phyloP scores from a whole-genome alignment of 176 grass and related monocot species.

The Zoysia japonica region DNA sequence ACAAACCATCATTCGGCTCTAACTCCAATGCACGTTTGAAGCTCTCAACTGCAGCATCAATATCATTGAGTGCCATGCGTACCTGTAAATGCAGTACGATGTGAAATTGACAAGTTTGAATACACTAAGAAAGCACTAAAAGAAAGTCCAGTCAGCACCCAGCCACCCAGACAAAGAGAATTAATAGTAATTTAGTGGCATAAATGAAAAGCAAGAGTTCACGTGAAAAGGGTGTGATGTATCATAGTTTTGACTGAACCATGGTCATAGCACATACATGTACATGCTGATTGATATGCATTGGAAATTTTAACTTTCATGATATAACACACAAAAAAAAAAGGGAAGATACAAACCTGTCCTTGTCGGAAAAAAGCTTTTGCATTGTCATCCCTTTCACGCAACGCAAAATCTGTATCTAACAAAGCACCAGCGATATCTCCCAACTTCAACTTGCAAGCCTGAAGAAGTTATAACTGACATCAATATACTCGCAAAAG shows the following conservation, averaged over 20 bases:
- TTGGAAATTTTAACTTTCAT: not conserved
- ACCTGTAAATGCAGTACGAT: constrained; percentile 54
- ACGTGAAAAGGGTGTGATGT: too few relatives aligned
- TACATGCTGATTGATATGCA: not conserved
- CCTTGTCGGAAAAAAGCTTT: constrained; percentile 96
- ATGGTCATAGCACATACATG: constrained; percentile 18
- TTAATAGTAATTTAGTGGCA: constrained; percentile 24
- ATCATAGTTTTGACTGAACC: not conserved
- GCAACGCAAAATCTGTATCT: constrained; percentile 97
- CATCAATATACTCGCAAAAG: constrained; percentile 27
- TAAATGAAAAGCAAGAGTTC: not conserved
- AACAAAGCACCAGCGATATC: constrained; percentile 81
- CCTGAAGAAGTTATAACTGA: constrained; percentile 50
- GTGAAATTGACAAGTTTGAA: constrained; percentile 27
- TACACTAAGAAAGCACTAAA: not conserved
- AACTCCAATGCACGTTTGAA: constrained; percentile 83
- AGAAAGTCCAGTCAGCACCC: constrained; percentile 7
- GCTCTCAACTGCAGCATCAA: constrained; percentile 88
- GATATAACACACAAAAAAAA: not conserved
- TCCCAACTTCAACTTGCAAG: constrained; percentile 94
- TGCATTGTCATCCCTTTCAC: constrained; percentile 82
- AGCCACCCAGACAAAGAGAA: constrained; percentile 8
- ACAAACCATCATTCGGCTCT: constrained; percentile 91
- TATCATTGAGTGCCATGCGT: constrained; percentile 78
- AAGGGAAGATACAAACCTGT: constrained; percentile 49